A percentile compares a stretch with the other conserved stretches of the same genome.
phyloP scores from a whole-genome alignment of 805 yeast species.

The Pichia nanzhaoensis region DNA sequence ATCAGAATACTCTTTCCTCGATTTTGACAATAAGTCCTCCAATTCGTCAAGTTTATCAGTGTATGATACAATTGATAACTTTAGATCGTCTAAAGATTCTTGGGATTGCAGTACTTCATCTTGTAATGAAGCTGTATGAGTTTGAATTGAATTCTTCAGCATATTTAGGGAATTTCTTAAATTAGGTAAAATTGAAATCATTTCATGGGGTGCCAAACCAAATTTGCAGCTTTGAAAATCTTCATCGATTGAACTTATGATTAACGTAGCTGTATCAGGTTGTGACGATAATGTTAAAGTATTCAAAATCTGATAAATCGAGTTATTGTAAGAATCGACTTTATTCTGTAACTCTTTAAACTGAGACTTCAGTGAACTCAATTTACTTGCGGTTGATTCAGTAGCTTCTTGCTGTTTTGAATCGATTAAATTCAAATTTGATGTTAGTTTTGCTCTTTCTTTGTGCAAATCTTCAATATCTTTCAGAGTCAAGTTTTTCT shows the following conservation, averaged over 20 bases:
- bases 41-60: constrained; percentile 50
- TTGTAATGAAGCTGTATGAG: constrained; percentile 30
- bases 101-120: constrained; percentile 54
- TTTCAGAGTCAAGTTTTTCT: constrained; percentile 53
- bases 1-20: constrained; percentile 15
- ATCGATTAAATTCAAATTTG: constrained; percentile 40
- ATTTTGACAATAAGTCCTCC: constrained; percentile 41
- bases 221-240: constrained; percentile 35
- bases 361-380: constrained; percentile 41
- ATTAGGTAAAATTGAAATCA: constrained; percentile 29
- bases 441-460: constrained; percentile 54
- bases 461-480: constrained; percentile 57
- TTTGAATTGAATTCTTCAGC: constrained; percentile 30
- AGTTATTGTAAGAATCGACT: constrained; percentile 50
- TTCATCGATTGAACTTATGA: constrained; percentile 21
- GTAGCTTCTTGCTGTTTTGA: constrained; percentile 39
- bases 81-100: constrained; percentile 49
- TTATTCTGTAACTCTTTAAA: constrained; percentile 46
- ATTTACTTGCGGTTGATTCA: constrained; percentile 42
- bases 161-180: constrained; percentile 28
- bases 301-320: constrained; percentile 42
- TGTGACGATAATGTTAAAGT: constrained; percentile 15
- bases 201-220: constrained; percentile 41
- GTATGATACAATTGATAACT: constrained; percentile 50
- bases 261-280: constrained; percentile 18